Evolutionary conservation across 2,329 filamentous ascomycete genomes (phyloP).

Genomic region (Byssoonygena ceratinophila): DNA sequence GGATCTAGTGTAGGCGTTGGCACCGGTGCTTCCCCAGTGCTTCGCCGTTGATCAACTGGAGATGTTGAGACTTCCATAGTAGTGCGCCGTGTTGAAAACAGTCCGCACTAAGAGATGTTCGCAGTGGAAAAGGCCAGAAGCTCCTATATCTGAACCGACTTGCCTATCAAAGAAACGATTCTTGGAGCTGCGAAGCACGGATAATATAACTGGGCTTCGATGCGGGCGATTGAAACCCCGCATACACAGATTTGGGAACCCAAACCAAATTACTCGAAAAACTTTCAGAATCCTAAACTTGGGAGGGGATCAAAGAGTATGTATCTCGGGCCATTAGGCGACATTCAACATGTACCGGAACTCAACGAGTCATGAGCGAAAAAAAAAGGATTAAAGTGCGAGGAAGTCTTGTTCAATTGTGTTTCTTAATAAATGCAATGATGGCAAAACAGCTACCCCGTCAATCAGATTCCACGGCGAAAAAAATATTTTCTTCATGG

Average conservation of each 20-base stretch:
- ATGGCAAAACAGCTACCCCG: too few species aligned
- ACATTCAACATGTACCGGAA: not conserved
- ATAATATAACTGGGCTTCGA: not conserved
- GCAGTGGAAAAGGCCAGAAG: not conserved
- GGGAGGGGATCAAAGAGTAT: not conserved
- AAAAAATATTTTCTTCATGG: not conserved
- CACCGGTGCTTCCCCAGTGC: constrained; percentile 1
- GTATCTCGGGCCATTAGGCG: not conserved
- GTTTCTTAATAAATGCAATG: too few species aligned
- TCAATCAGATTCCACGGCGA: not conserved
- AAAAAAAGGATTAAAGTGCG: not conserved
- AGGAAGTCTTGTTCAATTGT: too few species aligned
- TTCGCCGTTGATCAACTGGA: not conserved
- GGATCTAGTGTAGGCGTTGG: constrained; percentile 6
- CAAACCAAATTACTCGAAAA: too few species aligned
- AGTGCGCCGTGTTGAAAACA: constrained; percentile 1
- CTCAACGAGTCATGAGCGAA: not conserved
- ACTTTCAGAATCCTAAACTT: not conserved
- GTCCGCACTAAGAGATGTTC: not conserved
- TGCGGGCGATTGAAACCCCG: not conserved
- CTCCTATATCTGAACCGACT: too few species aligned
- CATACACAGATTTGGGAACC: not conserved
- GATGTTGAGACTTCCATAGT: not conserved
- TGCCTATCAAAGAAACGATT: too few species aligned
- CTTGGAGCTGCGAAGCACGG: not conserved